Evolutionary conservation across 2,329 filamentous ascomycete species (phyloP), one percentile per base, ranked within the genome.

Genomic region (Leptographium wingfieldii): DNA sequence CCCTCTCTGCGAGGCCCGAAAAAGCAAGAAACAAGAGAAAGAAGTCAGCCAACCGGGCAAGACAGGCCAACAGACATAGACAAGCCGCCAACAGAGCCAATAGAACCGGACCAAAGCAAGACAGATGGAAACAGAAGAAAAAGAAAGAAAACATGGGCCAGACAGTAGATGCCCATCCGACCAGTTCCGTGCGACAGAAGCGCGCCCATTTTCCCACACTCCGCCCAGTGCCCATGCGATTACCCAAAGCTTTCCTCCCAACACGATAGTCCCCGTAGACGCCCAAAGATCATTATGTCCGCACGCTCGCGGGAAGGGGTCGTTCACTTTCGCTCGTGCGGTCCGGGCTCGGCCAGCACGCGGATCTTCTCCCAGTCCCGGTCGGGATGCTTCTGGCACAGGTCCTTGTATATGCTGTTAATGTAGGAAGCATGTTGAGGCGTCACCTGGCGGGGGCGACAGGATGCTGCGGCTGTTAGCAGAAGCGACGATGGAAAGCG

Each of bases 311-410:
- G 22, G 22, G 22, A 22, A 22, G 22, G 22, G 35, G 6, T 4
- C 35, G 35, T 40, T 35, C 52, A 55, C 9, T 9, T n/a, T 25
- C 40, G 33, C 22, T 5, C 19, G 1, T 22, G 14, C 19, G 22
- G 31, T 2, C 33, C 19, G 1, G 49, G 35, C 10, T 51, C 58
- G 46, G 16, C 54, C 46, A 56, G 53, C n/a, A n/a, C 54, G 12
- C 58, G 54, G 43, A 60, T 60, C 9, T 31, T 31, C 12, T 60
- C 58, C 58, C 58, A 60, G 54, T 56, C 22, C 22, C 33, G 53
- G 22, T 56, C 22, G 14, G 58, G 58, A 22, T 60, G 29, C 33
- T 52, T 56, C 25, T 60, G 11, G 38, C 53, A 46, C 12, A 60
- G 58, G 25, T 56, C 19, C 46, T 55, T 56, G 54, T 60, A 60